phyloP scores from a whole-genome alignment of 1,284 basidiomycete genomes.

The Pseudozyma tsukubaensis region DNA sequence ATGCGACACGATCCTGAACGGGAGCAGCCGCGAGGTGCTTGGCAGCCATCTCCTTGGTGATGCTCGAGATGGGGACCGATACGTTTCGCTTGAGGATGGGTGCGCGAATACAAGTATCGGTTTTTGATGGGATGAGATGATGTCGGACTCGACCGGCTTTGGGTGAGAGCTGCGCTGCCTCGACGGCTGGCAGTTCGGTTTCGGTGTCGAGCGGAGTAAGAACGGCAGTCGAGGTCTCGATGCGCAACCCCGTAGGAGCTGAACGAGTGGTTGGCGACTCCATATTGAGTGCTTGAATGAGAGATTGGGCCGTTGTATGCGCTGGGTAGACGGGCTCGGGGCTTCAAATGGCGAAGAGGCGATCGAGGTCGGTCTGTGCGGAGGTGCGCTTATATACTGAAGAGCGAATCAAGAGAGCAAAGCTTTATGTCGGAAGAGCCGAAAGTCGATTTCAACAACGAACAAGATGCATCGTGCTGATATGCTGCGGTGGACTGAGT shows the following conservation, averaged over 20 bases:
- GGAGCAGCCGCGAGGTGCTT: slow-evolving; percentile 17
- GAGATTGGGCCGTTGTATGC: neutral
- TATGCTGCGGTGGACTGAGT: neutral
- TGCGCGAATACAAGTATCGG: slow-evolving; percentile 45
- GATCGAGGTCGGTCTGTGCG: neutral
- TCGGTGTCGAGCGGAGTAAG: slow-evolving; percentile 18
- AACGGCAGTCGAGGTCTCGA: slow-evolving; percentile 15
- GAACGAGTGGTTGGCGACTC: neutral
- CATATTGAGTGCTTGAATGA: slow-evolving; percentile 7
- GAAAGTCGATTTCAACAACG: slow-evolving; percentile 1
- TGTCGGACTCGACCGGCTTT: slow-evolving; percentile 41
- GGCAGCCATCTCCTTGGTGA: slow-evolving; percentile 20
- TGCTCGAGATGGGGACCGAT: slow-evolving; percentile 26
- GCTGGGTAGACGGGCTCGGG: neutral
- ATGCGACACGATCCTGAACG: slow-evolving; percentile 30
- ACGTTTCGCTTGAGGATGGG: slow-evolving; percentile 50
- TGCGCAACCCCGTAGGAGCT: slow-evolving; percentile 31
- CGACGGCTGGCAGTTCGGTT: slow-evolving; percentile 28
- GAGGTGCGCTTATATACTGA: neutral
- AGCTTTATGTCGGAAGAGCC: slow-evolving; percentile 11
- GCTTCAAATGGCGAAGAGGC: neutral
- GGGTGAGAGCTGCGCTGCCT: slow-evolving; percentile 41
- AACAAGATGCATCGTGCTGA: slow-evolving; percentile 6
- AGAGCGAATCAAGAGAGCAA: neutral
- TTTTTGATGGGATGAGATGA: slow-evolving; percentile 49